Conservation (phyloP, 441 rosid species). For the Raphanus hybrid region DNA sequence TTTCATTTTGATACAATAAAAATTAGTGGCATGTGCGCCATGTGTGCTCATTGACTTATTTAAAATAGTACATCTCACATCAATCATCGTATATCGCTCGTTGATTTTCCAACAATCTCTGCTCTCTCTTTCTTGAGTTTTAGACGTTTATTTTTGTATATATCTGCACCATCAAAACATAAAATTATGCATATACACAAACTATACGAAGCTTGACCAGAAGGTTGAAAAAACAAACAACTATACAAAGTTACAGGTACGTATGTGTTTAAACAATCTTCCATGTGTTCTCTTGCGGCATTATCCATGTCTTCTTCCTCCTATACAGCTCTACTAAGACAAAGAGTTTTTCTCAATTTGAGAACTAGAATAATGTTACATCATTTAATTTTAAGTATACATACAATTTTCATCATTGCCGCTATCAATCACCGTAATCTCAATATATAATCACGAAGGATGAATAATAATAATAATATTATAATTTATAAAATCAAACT, state of each 20-base stretch:
- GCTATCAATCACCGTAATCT: too few relatives aligned
- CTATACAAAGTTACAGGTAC: constrained; percentile 1
- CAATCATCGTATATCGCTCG: constrained; percentile 36
- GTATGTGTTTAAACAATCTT: background rate
- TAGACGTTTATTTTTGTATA: constrained; percentile 16
- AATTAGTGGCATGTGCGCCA: constrained; percentile 40
- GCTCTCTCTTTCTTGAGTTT: constrained; percentile 22
- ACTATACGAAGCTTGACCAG: background rate
- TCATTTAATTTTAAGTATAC: too few relatives aligned
- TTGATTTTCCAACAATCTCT: constrained; percentile 32
- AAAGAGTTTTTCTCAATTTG: too few relatives aligned
- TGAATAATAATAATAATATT: background rate
- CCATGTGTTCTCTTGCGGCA: constrained; percentile 26
- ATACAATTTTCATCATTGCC: too few relatives aligned
- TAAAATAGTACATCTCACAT: background rate
- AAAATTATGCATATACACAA: background rate
- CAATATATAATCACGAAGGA: constrained; percentile 7
- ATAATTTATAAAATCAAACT: background rate
- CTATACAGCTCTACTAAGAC: too few relatives aligned
- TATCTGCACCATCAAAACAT: constrained; percentile 6
- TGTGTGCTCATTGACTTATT: constrained; percentile 36
- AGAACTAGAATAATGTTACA: too few relatives aligned
- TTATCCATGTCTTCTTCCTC: background rate
- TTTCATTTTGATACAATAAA: constrained; percentile 11
- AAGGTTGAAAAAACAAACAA: too few relatives aligned